phyloP scores from a whole-genome alignment of 345 rosid species.

The Eutrema yunnanense region DNA sequence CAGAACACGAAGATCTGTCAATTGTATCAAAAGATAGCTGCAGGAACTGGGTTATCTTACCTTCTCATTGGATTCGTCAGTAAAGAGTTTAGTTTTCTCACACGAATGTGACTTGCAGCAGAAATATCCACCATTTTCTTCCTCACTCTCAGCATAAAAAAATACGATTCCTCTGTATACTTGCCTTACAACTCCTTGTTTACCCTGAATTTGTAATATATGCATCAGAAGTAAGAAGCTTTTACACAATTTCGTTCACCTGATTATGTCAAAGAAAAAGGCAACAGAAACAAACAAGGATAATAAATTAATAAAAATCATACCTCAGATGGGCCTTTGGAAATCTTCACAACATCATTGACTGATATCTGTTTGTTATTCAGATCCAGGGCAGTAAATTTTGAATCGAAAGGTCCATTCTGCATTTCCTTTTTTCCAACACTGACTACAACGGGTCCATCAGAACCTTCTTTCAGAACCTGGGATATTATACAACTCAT shows the following conservation, averaged over 20 bases:
- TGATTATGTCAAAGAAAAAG: not conserved
- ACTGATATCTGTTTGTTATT: conserved; percentile 53
- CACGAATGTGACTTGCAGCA: conserved; percentile 71
- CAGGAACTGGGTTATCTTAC: conserved; percentile 26
- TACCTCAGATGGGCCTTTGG: conserved; percentile 84
- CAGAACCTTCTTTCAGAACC: conserved; percentile 78
- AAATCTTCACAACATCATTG: conserved; percentile 65
- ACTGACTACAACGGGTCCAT: conserved; percentile 52
- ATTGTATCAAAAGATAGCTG: not conserved
- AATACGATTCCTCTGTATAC: conserved; percentile 80
- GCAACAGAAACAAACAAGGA: conserved; percentile 3
- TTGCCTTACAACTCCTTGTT: conserved; percentile 79
- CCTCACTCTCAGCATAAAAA: conserved; percentile 57
- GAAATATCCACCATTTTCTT: conserved; percentile 77
- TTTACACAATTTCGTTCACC: not conserved
- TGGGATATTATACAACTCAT: conserved; percentile 29
- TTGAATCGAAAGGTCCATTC: conserved; percentile 59
- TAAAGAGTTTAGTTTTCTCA: conserved; percentile 63
- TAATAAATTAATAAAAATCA: not conserved
- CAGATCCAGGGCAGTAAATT: conserved; percentile 71
- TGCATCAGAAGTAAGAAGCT: not conserved
- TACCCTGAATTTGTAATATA: conserved; percentile 51
- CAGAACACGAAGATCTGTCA: not conserved
- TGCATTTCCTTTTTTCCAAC: conserved; percentile 49
- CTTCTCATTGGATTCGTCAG: conserved; percentile 46